phyloP scores from a whole-genome alignment of 208 protist genomes.

The Trypanosomatidae sp. region DNA sequence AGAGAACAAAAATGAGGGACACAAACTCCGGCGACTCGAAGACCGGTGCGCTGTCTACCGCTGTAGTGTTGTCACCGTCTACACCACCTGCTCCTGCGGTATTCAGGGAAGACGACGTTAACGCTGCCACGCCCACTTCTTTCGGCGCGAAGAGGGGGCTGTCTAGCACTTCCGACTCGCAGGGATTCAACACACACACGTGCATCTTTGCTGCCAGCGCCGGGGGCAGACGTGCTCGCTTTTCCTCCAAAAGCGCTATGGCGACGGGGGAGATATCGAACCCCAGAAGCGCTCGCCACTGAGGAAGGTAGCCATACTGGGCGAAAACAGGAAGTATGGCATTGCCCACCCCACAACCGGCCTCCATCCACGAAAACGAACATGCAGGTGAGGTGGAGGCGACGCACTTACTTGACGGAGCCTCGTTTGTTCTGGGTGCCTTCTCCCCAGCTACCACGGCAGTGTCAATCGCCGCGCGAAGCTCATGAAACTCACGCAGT shows the following conservation, averaged over 20 bases:
- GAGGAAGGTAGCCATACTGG: slow-evolving; percentile 65
- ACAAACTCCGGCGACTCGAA: slow-evolving; percentile 56
- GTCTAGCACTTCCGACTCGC: slow-evolving; percentile 42
- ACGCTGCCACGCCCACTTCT: not conserved
- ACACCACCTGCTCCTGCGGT: not conserved
- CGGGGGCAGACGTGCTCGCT: slow-evolving; percentile 31
- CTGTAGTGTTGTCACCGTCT: not conserved
- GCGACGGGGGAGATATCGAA: slow-evolving; percentile 93
- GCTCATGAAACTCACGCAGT: slow-evolving; percentile 80
- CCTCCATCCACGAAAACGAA: slow-evolving; percentile 82
- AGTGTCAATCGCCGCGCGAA: slow-evolving; percentile 51
- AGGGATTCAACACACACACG: slow-evolving; percentile 58
- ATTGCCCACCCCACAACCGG: slow-evolving; percentile 95
- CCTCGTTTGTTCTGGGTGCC: not conserved
- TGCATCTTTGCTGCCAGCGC: slow-evolving; percentile 52
- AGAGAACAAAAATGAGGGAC: slow-evolving; percentile 95
- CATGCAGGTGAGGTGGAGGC: not conserved
- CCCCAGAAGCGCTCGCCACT: slow-evolving; percentile 63
- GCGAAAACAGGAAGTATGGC: slow-evolving; percentile 89
- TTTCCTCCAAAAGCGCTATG: slow-evolving; percentile 73
- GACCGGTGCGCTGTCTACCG: not conserved
- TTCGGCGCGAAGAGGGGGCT: slow-evolving; percentile 26
- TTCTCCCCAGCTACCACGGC: slow-evolving; percentile 6
- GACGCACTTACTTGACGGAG: not conserved
- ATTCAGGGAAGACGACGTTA: not conserved